These are phyloP conservation scores for Begonia fuchsioides DNA, from an alignment of 306 rosid genomes.

Conservation along the genomic window DNA sequence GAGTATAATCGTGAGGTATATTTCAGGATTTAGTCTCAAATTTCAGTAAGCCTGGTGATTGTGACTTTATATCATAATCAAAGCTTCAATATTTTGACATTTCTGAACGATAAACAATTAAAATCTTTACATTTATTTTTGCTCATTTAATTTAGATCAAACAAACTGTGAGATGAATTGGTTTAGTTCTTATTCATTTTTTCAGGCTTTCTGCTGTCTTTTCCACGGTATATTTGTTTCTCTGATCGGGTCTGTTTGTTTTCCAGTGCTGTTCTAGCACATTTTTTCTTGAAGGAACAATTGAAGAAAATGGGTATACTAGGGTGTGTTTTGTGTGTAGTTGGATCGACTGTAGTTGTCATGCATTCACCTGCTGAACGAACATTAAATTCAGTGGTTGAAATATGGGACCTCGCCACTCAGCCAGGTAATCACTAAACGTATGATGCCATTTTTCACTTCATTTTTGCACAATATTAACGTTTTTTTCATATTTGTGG, in stretches of 20 bases:
- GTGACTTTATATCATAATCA: too few species aligned
- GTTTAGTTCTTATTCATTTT: too few species aligned
- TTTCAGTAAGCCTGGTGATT: background rate
- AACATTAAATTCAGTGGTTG: constrained; percentile 39
- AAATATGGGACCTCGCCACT: constrained; percentile 71
- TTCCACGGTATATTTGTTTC: too few species aligned
- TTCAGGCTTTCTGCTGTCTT: background rate
- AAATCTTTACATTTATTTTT: too few species aligned
- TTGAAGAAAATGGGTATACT: constrained; percentile 77
- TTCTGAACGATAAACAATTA: too few species aligned
- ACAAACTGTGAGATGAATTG: too few species aligned
- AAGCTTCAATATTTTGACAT: too few species aligned
- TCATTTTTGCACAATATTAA: background rate
- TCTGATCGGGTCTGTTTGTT: background rate
- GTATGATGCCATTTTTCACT: too few species aligned
- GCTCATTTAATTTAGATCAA: too few species aligned
- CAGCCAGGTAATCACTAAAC: constrained; percentile 45
- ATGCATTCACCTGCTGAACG: constrained; percentile 67
- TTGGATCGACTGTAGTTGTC: constrained; percentile 62
- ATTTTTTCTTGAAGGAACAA: constrained; percentile 66
- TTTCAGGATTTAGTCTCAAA: background rate
- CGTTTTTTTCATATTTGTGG: constrained; percentile 1
- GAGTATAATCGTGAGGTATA: constrained; percentile 83
- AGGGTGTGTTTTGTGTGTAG: constrained; percentile 76
- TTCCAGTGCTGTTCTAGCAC: constrained; percentile 73